phyloP scores from a whole-genome alignment of 1,284 basidiomycete genomes.

The Heterobasidion irregulare region DNA sequence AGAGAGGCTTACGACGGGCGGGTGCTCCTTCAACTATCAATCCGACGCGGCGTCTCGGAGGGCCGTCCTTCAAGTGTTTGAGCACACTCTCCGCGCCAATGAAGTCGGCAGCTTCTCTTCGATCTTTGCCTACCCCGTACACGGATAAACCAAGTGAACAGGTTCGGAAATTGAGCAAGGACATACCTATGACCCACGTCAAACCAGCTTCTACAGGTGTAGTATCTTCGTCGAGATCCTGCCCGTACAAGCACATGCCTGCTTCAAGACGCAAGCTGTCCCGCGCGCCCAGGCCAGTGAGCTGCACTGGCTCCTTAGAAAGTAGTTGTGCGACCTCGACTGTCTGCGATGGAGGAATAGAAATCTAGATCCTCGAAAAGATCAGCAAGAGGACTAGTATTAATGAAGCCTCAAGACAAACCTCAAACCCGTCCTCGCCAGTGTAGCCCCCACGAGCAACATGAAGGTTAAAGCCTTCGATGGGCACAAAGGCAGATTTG shows the following conservation, averaged over 20 bases:
- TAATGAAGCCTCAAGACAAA: slow-evolving; percentile 17
- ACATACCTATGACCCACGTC: slow-evolving; percentile 84
- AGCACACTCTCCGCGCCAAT: slow-evolving; percentile 80
- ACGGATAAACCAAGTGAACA: background rate
- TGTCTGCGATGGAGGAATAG: slow-evolving; percentile 77
- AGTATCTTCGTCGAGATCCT: slow-evolving; percentile 85
- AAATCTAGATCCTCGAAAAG: slow-evolving; percentile 50
- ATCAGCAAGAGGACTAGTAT: background rate
- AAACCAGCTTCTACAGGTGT: slow-evolving; percentile 88
- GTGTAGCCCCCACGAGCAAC: slow-evolving; percentile 97
- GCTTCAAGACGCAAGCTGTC: slow-evolving; percentile 94
- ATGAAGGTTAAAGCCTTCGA: slow-evolving; percentile 79
- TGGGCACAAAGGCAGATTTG: slow-evolving; percentile 66
- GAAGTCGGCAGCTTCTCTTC: slow-evolving; percentile 67
- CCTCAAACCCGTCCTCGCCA: slow-evolving; percentile 98
- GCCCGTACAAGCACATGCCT: slow-evolving; percentile 97
- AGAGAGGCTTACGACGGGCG: slow-evolving; percentile 56
- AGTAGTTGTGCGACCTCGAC: slow-evolving; percentile 68
- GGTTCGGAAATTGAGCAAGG: background rate
- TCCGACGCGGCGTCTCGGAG: slow-evolving; percentile 76
- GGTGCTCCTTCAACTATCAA: slow-evolving; percentile 80
- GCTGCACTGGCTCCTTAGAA: slow-evolving; percentile 66
- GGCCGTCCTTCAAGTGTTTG: slow-evolving; percentile 76
- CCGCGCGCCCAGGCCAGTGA: slow-evolving; percentile 88
- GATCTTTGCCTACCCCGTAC: slow-evolving; percentile 59